phyloP scores from a whole-genome alignment of 164 flowering plant genomes.

The Berberis vulgaris region DNA sequence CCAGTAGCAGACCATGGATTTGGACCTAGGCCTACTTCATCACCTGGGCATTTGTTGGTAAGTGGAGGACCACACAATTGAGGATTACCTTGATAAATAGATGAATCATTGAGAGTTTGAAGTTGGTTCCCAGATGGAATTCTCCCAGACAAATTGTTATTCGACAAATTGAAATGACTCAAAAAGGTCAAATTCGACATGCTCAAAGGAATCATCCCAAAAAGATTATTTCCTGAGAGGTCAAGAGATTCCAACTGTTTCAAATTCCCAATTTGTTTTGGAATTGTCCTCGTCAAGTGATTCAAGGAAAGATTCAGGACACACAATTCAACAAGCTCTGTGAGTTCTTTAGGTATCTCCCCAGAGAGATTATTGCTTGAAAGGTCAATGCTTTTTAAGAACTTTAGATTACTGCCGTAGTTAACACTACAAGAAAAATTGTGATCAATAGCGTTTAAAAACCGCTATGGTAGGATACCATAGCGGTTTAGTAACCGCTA shows the following conservation, averaged over 20 bases:
- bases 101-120: background rate
- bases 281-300: background rate
- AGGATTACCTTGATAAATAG: background rate
- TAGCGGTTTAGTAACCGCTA: too few species aligned
- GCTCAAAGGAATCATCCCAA: constrained; percentile 17
- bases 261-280: background rate
- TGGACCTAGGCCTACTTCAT: background rate
- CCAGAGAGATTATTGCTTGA: too few species aligned
- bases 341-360: too few species aligned
- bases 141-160: constrained; percentile 20
- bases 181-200: constrained; percentile 14
- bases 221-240: constrained; percentile 22
- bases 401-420: too few species aligned
- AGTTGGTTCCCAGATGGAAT: constrained; percentile 16
- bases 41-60: background rate
- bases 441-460: too few species aligned
- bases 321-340: background rate
- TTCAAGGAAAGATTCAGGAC: background rate
- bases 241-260: constrained; percentile 12
- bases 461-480: too few species aligned
- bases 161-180: constrained; percentile 22
- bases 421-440: too few species aligned
- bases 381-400: too few species aligned
- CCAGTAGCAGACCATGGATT: too few species aligned
- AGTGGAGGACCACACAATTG: constrained; percentile 11